These are phyloP conservation scores for Trichoderma virens DNA, from an alignment of 495 filamentous ascomycete genomes.

Conservation along the genomic window DNA sequence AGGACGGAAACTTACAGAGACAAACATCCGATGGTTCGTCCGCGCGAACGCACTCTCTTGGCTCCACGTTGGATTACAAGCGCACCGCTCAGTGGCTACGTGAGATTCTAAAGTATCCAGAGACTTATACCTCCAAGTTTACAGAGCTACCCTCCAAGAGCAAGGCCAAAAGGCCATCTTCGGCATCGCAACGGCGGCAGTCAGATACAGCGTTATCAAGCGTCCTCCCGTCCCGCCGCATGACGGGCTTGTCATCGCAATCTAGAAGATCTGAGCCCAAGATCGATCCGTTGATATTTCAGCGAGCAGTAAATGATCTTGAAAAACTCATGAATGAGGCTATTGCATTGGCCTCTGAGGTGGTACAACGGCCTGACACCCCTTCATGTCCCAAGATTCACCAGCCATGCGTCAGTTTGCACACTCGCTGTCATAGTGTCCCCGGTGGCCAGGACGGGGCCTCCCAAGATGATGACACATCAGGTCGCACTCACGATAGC, in stretches of 20 bases:
- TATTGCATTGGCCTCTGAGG: constrained; percentile 33
- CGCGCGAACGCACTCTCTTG: background rate
- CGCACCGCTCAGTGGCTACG: constrained; percentile 19
- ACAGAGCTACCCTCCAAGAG: constrained; percentile 18
- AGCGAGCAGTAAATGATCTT: constrained; percentile 31
- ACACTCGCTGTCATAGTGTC: background rate
- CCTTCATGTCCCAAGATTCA: background rate
- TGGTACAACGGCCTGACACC: constrained; percentile 20
- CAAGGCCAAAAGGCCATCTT: background rate
- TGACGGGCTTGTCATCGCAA: background rate
- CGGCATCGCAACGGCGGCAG: constrained; percentile 17
- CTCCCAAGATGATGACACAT: background rate
- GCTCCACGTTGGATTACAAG: constrained; percentile 12
- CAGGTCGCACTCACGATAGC: background rate
- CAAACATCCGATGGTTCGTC: background rate
- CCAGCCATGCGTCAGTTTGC: background rate
- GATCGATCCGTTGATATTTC: constrained; percentile 23
- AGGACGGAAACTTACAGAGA: background rate
- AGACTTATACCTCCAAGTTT: constrained; percentile 13
- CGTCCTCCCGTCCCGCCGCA: background rate
- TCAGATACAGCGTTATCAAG: constrained; percentile 15
- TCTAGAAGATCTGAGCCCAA: background rate
- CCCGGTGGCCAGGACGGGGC: background rate
- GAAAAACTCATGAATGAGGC: constrained; percentile 42
- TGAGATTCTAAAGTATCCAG: constrained; percentile 18